A percentile compares a stretch with the other conserved stretches of the same genome.
These are phyloP conservation scores for Trichoderma sp. DNA, from an alignment of 2,329 filamentous ascomycete species.

Conservation along the genomic window DNA sequence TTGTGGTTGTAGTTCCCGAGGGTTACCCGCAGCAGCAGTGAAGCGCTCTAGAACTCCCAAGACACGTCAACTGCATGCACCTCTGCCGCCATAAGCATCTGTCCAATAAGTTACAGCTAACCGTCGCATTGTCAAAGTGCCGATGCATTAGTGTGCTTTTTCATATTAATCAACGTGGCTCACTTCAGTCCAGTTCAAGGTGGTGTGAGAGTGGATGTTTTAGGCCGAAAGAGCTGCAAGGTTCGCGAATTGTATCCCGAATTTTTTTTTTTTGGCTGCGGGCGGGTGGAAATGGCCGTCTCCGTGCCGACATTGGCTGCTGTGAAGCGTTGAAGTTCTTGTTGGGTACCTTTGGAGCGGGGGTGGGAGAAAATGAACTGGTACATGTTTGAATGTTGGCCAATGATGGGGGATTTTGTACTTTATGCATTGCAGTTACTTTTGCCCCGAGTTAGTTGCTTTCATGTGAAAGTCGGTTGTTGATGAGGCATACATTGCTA, in stretches of 20 bases:
- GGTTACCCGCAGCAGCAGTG: not conserved
- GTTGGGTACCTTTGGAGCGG: not conserved
- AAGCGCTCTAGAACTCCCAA: not conserved
- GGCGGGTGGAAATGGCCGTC: not conserved
- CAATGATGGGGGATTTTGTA: not conserved
- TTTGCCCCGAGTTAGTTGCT: not conserved
- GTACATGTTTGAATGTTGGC: not conserved
- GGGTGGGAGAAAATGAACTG: not conserved
- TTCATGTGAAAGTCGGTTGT: not conserved
- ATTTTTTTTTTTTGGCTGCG: not conserved
- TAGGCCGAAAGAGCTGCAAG: not conserved
- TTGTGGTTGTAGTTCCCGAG: not conserved
- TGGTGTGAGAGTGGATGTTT: not conserved
- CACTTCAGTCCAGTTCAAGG: not conserved
- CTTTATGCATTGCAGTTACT: not conserved
- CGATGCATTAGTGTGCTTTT: not conserved
- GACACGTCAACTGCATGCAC: not conserved
- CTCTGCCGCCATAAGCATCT: not conserved
- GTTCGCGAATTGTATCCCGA: not conserved
- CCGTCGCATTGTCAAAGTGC: not conserved
- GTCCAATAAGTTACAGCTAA: not conserved
- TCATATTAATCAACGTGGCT: not conserved
- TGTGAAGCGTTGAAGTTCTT: not conserved
- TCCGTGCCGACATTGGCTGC: not conserved
- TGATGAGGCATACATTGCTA: fast-evolving